Base-by-base conservation (phyloP, 768 basidiomycete genomes). In the Nidularia pulvinata region DNA sequence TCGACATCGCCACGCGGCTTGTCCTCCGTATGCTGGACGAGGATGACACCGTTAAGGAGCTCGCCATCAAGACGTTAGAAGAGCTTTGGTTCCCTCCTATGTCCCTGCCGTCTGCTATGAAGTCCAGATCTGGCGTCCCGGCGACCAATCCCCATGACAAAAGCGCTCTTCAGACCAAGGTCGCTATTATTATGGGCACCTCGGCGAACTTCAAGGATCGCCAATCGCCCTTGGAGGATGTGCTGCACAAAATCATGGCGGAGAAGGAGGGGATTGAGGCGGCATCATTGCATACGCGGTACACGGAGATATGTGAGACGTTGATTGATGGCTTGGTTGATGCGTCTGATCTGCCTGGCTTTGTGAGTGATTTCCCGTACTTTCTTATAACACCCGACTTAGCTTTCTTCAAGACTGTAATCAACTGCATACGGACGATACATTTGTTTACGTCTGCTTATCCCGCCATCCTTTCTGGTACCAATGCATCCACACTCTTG, bases 1-100 rank as follows among this genome's bases (percentile, higher is more conserved):
- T 88, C 39, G 93, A 98, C 61, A 94, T 98, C 48, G 85, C 89
- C 56, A 85, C 82, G 1, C 84, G 86, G 52, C 80, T 99, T 19
- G 86, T 97, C 2, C 73, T 88, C 34, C 84, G 95, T 11, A 89
- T 94, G 77, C 66, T 88, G 42, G 97, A 99, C 60, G 94, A 97
- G 64, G 97, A 99, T 64, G 95, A 98, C 46, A 86, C 85, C 0
- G 93, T 99, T 57, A 96, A 92, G 76, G 96, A 98, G 50, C 80
- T 98, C 13, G 93, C 96, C 0, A 74, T 91, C 59, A 95, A 93
- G 66, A 86, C 93, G 0, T 70, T 98, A 36, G 93, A 95, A 59
- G 95, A 98, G 57, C 72, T 98, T 3, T 95, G 95, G 91, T 96
- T 98, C 65, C 77, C 80, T 43, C 71, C 68, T 19, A 32, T 59